phyloP scores from a whole-genome alignment of 139 green algal species.

The Chlorella vulgaris region DNA sequence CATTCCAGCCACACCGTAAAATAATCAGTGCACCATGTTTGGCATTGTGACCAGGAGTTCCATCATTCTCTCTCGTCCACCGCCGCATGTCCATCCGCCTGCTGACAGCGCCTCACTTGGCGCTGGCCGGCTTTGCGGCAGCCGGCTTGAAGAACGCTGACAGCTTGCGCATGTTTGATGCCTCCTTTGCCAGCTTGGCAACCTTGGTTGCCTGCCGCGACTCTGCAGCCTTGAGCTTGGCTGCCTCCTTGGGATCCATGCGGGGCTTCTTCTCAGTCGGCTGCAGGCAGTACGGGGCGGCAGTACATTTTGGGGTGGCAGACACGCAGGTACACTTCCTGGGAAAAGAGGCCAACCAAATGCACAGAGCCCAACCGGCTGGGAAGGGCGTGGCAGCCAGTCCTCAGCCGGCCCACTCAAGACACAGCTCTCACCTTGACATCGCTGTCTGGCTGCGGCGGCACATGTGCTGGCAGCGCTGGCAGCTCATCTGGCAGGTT shows the following conservation, averaged over 20 bases:
- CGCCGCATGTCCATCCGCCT: too few species aligned
- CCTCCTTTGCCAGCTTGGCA: conserved; percentile 51
- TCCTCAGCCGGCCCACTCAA: too few species aligned
- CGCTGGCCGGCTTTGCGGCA: not conserved
- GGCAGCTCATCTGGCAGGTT: conserved; percentile 19
- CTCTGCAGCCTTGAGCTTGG: conserved; percentile 47
- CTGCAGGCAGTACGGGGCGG: not conserved
- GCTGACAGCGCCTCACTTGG: not conserved
- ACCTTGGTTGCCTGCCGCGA: conserved; percentile 37
- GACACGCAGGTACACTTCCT: too few species aligned
- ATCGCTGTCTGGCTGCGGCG: not conserved
- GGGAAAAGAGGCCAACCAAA: too few species aligned
- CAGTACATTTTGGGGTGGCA: too few species aligned
- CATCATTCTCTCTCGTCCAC: too few species aligned
- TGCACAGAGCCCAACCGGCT: too few species aligned
- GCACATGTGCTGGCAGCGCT: not conserved
- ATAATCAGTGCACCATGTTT: too few species aligned
- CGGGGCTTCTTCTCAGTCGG: conserved; percentile 12
- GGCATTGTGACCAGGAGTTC: too few species aligned
- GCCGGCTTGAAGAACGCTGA: conserved; percentile 43
- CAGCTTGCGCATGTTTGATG: conserved; percentile 51
- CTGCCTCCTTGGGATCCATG: conserved; percentile 53
- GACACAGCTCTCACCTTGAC: conserved; percentile 4
- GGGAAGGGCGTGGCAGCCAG: too few species aligned
- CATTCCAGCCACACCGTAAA: too few species aligned